phyloP scores from a whole-genome alignment of 192 early-diverging fungal species.

The Globomyces pollinis-pini region DNA sequence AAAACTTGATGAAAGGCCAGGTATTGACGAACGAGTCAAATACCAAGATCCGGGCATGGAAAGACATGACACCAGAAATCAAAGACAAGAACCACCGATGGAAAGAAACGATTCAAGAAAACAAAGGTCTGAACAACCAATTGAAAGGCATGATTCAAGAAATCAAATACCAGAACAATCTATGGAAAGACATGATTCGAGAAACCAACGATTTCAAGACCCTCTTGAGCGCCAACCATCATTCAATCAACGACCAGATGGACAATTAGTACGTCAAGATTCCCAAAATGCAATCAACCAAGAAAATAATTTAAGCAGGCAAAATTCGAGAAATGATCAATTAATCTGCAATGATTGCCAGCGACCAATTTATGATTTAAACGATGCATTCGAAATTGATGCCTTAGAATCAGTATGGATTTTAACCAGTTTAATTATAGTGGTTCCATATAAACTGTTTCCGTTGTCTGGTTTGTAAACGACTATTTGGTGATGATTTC shows the following conservation, averaged over 20 bases:
- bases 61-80: too few species aligned
- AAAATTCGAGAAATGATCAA: too few species aligned
- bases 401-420: conserved; percentile 14
- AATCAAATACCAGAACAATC: too few species aligned
- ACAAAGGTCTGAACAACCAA: too few species aligned
- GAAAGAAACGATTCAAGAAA: too few species aligned
- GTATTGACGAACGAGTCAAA: too few species aligned
- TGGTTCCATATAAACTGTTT: conserved; percentile 49
- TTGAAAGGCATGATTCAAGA: too few species aligned
- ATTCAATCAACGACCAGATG: conserved; percentile 2
- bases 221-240: neutral
- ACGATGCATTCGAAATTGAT: conserved; percentile 22
- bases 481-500: conserved; percentile 37
- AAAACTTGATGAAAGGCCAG: too few species aligned
- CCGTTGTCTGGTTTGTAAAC: conserved; percentile 45
- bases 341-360: conserved; percentile 15
- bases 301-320: too few species aligned
- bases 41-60: too few species aligned
- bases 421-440: neutral
- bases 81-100: too few species aligned
- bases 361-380: conserved; percentile 11
- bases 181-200: neutral
- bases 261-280: too few species aligned
- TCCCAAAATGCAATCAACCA: neutral
- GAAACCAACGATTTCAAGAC: neutral